A percentile compares a stretch with the other conserved stretches of the same genome.
Conservation (phyloP, 345 rosid species). For the Conringia planisiliqua region DNA sequence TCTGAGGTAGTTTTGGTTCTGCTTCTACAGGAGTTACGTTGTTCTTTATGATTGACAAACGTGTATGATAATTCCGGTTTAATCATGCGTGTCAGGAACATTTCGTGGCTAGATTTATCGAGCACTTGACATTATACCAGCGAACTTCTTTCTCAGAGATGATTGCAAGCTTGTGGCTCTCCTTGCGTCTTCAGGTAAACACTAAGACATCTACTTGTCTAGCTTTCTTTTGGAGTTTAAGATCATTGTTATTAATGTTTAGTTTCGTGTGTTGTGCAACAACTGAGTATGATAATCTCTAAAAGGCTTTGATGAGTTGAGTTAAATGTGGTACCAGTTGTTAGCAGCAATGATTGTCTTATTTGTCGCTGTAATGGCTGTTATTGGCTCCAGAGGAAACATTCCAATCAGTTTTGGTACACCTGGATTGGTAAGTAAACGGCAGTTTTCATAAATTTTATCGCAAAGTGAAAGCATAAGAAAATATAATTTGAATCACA, state of each 20-base stretch:
- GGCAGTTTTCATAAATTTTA: constrained; percentile 1
- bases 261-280: not conserved
- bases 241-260: not conserved
- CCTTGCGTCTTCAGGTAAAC: constrained; percentile 92
- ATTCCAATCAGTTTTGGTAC: constrained; percentile 68
- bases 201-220: not conserved
- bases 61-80: too few species aligned
- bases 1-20: constrained; percentile 53
- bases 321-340: constrained; percentile 47
- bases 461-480: not conserved
- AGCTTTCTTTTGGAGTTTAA: not conserved
- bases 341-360: constrained; percentile 71
- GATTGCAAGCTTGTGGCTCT: constrained; percentile 91
- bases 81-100: constrained; percentile 42
- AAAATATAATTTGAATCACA: constrained; percentile 27
- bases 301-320: constrained; percentile 1
- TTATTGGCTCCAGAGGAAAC: constrained; percentile 62
- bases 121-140: constrained; percentile 62
- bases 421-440: constrained; percentile 76
- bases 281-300: not conserved
- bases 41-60: constrained; percentile 11
- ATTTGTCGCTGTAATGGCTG: constrained; percentile 76
- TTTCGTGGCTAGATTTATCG: constrained; percentile 58
- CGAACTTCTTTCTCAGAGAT: constrained; percentile 78
- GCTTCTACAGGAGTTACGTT: not conserved